Evolutionary conservation across 176 grass and related monocot genomes (phyloP), one percentile per base, ranked within the genome.

Genomic region (Ensete glaucum): DNA sequence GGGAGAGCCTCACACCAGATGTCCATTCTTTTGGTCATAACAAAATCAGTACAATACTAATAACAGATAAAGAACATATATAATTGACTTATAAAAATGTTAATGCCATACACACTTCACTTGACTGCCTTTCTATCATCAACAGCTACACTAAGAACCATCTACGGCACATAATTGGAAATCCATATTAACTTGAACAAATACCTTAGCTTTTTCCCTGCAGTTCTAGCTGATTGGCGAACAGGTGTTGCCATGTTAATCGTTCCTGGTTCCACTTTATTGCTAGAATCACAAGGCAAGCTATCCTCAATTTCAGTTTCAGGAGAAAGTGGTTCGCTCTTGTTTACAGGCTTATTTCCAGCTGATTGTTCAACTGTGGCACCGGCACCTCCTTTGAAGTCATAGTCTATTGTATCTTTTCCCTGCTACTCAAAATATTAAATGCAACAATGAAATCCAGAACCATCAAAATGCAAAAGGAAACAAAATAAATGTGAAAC

Each of bases 321-420:
- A 2, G 76, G 85, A 21, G 82, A 84, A 67, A 73, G 54, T 52
- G 89, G 81, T 77, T 90, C 87, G 63, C 53, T 69, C 19, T 55
- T 67, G 71, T 85, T 93, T 86, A 11, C 56, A 72, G 69, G 72
- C 48, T 76, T 87, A 49, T 54, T 83, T 43, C 1, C 72, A 25
- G 48, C 59, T 15, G 29, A 51, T 82, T 76, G 52, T 69, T 86
- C 88, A 58, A 70, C 19, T 22, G 76, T 52, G 52, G 73, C 84
- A 76, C 94, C 94, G 57, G 90, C 94, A 57, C 94, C 94, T 71
- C 94, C 94, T 84, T 90, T 98, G 73, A 98, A 98, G 82, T 93
- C 90, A 72, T 64, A 87, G n/a, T 98, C 94, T 78, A 79, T 72
- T 14, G 62, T 52, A 1, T 19, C 65, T 49, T 63, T 85, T 4